A percentile compares a stretch with the other conserved stretches of the same genome.
Conservation (phyloP, 2,329 filamentous ascomycete genomes). For the Ploettnerulaceae sp. region DNA sequence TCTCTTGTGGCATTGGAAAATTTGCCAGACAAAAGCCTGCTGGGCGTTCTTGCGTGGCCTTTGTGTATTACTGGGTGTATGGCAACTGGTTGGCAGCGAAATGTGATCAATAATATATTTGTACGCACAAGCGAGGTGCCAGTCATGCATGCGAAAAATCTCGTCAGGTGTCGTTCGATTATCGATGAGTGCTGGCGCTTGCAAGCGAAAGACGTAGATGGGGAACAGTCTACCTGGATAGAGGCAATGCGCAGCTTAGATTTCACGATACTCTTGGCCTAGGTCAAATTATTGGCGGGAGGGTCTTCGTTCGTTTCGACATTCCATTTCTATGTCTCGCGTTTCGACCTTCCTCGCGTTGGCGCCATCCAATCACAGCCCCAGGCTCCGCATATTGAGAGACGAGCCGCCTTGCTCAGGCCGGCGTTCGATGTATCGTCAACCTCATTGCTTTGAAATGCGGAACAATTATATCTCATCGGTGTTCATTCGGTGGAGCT, state of each 20-base stretch:
- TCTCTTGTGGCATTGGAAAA: not conserved
- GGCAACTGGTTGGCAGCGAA: not conserved
- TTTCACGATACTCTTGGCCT: not conserved
- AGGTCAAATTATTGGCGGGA: not conserved
- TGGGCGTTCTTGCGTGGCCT: not conserved
- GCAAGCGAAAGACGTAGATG: not conserved
- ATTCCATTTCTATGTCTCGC: not conserved
- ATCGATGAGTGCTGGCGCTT: slow-evolving; percentile 3
- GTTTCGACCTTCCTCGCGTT: slow-evolving; percentile 2
- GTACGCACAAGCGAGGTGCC: not conserved
- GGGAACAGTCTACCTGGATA: not conserved
- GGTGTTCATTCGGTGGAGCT: too few species aligned
- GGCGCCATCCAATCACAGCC: not conserved
- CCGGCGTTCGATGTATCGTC: too few species aligned
- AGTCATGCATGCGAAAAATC: not conserved
- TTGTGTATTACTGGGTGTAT: slow-evolving; percentile 1
- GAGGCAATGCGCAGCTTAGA: not conserved
- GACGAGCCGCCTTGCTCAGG: too few species aligned
- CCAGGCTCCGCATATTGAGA: too few species aligned
- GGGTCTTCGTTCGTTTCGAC: not conserved
- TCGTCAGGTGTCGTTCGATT: not conserved
- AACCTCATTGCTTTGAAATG: too few species aligned
- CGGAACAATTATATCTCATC: too few species aligned
- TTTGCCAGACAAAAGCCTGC: not conserved
- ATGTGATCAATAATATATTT: not conserved